phyloP scores from a whole-genome alignment of 2,329 filamentous ascomycete genomes.

The Tolypocladium endophyticum region DNA sequence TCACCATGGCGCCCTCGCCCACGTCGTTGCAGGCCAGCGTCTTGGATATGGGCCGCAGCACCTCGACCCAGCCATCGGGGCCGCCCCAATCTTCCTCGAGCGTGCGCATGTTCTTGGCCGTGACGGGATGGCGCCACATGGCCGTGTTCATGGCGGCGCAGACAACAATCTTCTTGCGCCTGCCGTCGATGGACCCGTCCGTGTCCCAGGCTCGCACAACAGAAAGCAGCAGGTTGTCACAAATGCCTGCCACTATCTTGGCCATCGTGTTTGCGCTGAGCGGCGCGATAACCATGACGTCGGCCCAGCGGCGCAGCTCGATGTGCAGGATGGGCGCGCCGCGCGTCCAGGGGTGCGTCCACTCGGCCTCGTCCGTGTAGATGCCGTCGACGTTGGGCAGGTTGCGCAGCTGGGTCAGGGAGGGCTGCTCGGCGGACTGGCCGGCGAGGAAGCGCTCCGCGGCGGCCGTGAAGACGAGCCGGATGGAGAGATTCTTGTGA shows the following conservation, averaged over 20 bases:
- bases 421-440: constrained; percentile 68
- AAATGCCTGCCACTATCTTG: constrained; percentile 69
- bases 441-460: constrained; percentile 67
- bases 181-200: constrained; percentile 44
- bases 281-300: constrained; percentile 71
- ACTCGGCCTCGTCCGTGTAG: constrained; percentile 80
- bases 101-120: constrained; percentile 56
- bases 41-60: constrained; percentile 66
- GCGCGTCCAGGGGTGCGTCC: constrained; percentile 65
- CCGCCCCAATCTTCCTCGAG: constrained; percentile 67
- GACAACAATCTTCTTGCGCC: constrained; percentile 57
- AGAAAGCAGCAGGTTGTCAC: constrained; percentile 63
- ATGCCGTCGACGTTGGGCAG: constrained; percentile 69
- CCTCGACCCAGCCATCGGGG: constrained; percentile 43
- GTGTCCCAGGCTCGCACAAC: constrained; percentile 86
- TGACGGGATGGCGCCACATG: constrained; percentile 85
- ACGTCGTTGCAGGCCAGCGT: constrained; percentile 75
- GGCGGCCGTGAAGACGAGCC: constrained; percentile 68
- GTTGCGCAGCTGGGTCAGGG: constrained; percentile 43
- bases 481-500: constrained; percentile 58
- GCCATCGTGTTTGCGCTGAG: constrained; percentile 78
- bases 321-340: constrained; percentile 83
- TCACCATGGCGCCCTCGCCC: constrained; percentile 72
- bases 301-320: constrained; percentile 67
- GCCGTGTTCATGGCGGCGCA: constrained; percentile 80